Base-by-base conservation (phyloP, 768 basidiomycete genomes). In the Suillus clintonianus region DNA sequence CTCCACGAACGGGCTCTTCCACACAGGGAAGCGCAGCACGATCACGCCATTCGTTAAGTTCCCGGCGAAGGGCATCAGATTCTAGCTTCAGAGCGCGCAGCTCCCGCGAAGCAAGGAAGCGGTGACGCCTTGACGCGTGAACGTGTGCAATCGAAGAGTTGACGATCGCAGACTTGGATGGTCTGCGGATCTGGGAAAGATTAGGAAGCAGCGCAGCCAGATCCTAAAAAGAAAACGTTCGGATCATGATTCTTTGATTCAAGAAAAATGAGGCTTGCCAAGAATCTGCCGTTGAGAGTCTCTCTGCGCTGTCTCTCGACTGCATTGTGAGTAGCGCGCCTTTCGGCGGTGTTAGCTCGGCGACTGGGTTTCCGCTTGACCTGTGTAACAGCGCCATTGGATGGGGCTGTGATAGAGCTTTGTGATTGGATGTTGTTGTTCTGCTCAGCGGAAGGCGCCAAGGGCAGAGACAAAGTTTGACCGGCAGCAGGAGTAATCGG, bases 81-180 rank as follows among this genome's bases (percentile, higher is more conserved):
- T 98, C 95, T 68, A 82, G 77, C 71, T 91, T 92, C 71, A 96
- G 76, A 58, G 86, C 73, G 57, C 94, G 89, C 39, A 97, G 83
- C 74, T 96, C 92, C 65, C 89, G 86, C 10, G 92, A 85, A 17
- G 94, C 94, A 66, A 95, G 82, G 22, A 89, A 79, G 56, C 93
- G 89, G 72, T 94, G 91, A 48, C 92, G 85, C 56, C 93, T 87
- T 45, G 92, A 90, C 24, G 90, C 85, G 71, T 91, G 89, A 65
- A 95, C 87, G 72, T 94, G 91, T 1, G 94, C 89, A 74, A 98
- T 97, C 51, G 91, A 92, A 39, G 92, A 94, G 77, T 97, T 97
- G 77, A 99, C 96, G 76, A 99, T 98, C 65, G 92, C 91, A 5
- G 93, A 93, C 79, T 99, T 99, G 74, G 92, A 95, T 0, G 97